phyloP scores from a whole-genome alignment of 1,139 yeast genomes.

The Yamadazyma songkhlaensis region DNA sequence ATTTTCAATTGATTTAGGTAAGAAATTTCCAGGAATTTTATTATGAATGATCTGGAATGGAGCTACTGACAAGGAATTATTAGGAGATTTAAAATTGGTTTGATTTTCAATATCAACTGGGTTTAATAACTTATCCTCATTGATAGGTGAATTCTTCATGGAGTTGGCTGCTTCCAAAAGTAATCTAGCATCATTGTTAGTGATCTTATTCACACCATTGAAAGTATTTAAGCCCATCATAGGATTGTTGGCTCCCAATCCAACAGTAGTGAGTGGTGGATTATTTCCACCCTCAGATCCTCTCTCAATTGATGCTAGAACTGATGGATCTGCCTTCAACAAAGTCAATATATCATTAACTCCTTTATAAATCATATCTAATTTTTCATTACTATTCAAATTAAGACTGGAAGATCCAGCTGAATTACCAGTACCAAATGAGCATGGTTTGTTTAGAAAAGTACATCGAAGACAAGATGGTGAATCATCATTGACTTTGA shows the following conservation, averaged over 20 bases:
- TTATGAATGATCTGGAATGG: slow-evolving; percentile 49
- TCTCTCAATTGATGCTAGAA: background rate
- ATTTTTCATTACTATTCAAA: slow-evolving; percentile 13
- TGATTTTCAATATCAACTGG: slow-evolving; percentile 18
- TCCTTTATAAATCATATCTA: slow-evolving; percentile 31
- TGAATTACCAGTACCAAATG: slow-evolving; percentile 28
- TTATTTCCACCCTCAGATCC: background rate
- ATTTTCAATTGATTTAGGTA: slow-evolving; percentile 46
- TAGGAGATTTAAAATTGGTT: slow-evolving; percentile 37
- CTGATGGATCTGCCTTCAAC: slow-evolving; percentile 15
- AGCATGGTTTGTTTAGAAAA: slow-evolving; percentile 49
- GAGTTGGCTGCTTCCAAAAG: slow-evolving; percentile 27
- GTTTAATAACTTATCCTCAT: slow-evolving; percentile 11
- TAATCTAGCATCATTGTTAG: slow-evolving; percentile 22
- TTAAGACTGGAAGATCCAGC: slow-evolving; percentile 1
- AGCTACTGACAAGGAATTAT: slow-evolving; percentile 42
- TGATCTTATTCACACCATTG: slow-evolving; percentile 7
- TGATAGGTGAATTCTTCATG: slow-evolving; percentile 15
- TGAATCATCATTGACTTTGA: slow-evolving; percentile 44
- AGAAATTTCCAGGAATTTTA: slow-evolving; percentile 22
- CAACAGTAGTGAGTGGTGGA: background rate
- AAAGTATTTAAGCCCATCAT: background rate
- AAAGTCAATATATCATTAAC: slow-evolving; percentile 29
- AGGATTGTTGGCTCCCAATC: background rate
- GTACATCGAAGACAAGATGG: slow-evolving; percentile 55